Conservation (phyloP, 208 protist genomes). For the Trypanosoma congolense region DNA sequence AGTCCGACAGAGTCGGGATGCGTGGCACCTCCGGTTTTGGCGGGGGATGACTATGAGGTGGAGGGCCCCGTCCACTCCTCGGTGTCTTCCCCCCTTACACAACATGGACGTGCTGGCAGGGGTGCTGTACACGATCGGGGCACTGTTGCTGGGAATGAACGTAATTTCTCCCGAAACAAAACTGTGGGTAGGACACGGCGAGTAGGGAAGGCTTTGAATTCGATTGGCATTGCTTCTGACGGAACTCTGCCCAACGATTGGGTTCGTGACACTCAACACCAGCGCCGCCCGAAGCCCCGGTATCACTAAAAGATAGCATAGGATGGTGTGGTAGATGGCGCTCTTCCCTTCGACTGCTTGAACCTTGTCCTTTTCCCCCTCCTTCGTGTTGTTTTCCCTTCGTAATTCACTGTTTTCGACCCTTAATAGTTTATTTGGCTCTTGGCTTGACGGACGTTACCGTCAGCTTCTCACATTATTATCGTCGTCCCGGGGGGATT, state of each 20-base stretch:
- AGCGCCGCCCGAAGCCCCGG: neutral
- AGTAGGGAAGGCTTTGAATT: constrained; percentile 6
- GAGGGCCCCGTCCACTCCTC: no score
- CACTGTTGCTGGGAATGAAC: neutral
- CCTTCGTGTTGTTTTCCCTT: constrained; percentile 3
- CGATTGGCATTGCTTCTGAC: constrained; percentile 2
- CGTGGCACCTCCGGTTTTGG: neutral
- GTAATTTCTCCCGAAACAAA: constrained; percentile 4
- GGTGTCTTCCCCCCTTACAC: neutral
- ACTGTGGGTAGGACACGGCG: constrained; percentile 3
- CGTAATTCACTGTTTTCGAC: neutral
- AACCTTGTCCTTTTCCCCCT: neutral
- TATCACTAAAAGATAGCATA: no score
- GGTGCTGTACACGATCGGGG: constrained; percentile 17
- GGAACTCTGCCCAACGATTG: constrained; percentile 21
- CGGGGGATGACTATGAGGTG: constrained; percentile 30
- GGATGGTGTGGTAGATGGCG: no score
- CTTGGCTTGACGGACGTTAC: no score
- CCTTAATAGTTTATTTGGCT: neutral
- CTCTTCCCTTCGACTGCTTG: no score
- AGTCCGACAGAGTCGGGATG: neutral
- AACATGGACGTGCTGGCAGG: constrained; percentile 1
- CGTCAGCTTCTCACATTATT: no score
- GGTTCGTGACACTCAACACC: constrained; percentile 14
- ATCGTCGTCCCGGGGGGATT: no score